These are phyloP conservation scores for Colletotrichum horii DNA, from an alignment of 2,329 filamentous ascomycete genomes.

Conservation along the genomic window DNA sequence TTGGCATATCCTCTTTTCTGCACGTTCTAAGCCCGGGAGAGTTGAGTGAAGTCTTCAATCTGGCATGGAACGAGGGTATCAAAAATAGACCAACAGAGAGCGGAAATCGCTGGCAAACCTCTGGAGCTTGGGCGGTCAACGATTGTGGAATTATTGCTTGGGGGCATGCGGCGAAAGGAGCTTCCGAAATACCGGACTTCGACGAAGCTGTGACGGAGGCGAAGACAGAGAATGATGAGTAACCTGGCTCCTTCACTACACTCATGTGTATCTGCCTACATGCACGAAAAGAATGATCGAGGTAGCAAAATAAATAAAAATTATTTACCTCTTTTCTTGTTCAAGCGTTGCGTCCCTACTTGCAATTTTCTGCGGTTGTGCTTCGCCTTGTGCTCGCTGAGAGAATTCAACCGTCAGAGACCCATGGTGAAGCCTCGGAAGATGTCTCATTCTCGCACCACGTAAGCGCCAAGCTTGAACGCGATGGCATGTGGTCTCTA, in stretches of 20 bases:
- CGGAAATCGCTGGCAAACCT: constrained; percentile 72
- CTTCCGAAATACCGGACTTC: constrained; percentile 8
- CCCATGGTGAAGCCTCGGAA: not conserved
- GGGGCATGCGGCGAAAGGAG: not conserved
- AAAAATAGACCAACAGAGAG: constrained; percentile 70
- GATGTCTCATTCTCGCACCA: not conserved
- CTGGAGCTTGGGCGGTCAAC: constrained; percentile 63
- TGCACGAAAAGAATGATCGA: not conserved
- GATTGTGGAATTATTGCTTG: not conserved
- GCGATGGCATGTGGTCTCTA: not conserved
- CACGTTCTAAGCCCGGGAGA: constrained; percentile 65
- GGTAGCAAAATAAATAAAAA: not conserved
- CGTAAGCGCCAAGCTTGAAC: not conserved
- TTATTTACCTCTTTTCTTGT: not conserved
- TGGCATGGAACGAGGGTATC: constrained; percentile 68
- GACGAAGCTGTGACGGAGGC: not conserved
- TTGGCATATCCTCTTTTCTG: constrained; percentile 65
- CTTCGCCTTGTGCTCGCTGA: not conserved
- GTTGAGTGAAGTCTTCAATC: constrained; percentile 60
- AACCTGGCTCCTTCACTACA: not conserved
- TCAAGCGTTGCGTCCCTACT: not conserved
- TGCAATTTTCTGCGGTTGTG: not conserved
- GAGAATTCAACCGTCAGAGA: not conserved
- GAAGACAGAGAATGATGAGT: not conserved
- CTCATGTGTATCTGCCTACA: not conserved